Conservation (phyloP, 2,329 filamentous ascomycete species). For the Exophiala viscosa region DNA sequence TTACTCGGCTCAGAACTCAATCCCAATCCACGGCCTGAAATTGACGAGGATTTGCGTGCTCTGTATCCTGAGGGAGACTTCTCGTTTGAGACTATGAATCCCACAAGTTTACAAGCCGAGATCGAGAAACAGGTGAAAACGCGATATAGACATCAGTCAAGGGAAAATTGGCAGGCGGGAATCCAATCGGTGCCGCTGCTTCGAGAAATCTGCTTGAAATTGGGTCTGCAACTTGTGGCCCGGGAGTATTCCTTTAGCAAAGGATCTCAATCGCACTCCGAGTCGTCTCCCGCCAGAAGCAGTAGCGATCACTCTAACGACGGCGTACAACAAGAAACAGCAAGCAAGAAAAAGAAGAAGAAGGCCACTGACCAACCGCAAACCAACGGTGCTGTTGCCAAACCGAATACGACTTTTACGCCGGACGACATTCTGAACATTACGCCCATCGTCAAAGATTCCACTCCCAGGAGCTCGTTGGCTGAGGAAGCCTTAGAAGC, state of each 20-base stretch:
- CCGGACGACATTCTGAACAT: slow-evolving; percentile 87
- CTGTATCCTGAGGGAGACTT: slow-evolving; percentile 81
- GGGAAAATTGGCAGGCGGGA: slow-evolving; percentile 62
- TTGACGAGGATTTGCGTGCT: slow-evolving; percentile 68
- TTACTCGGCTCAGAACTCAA: slow-evolving; percentile 76
- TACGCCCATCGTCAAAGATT: slow-evolving; percentile 93
- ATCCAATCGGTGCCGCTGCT: slow-evolving; percentile 78
- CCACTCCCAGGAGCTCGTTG: slow-evolving; percentile 80
- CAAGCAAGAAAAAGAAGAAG: slow-evolving; percentile 57
- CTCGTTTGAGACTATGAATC: slow-evolving; percentile 73
- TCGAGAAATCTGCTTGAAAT: slow-evolving; percentile 81
- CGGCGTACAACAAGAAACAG: slow-evolving; percentile 36
- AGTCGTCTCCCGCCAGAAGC: slow-evolving; percentile 36
- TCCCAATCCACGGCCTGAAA: slow-evolving; percentile 69
- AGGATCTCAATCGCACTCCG: slow-evolving; percentile 32
- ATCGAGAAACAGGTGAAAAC: slow-evolving; percentile 68
- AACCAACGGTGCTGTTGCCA: slow-evolving; percentile 40
- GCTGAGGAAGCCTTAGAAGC: slow-evolving; percentile 96
- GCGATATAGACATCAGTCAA: slow-evolving; percentile 73
- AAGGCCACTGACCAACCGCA: slow-evolving; percentile 31
- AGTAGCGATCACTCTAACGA: slow-evolving; percentile 30
- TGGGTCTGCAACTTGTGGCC: slow-evolving; percentile 81
- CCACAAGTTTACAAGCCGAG: slow-evolving; percentile 64
- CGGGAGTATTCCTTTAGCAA: slow-evolving; percentile 70
- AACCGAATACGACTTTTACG: slow-evolving; percentile 61